Conservation (phyloP, 1,284 basidiomycete genomes). For the Phenoliferia sp. region DNA sequence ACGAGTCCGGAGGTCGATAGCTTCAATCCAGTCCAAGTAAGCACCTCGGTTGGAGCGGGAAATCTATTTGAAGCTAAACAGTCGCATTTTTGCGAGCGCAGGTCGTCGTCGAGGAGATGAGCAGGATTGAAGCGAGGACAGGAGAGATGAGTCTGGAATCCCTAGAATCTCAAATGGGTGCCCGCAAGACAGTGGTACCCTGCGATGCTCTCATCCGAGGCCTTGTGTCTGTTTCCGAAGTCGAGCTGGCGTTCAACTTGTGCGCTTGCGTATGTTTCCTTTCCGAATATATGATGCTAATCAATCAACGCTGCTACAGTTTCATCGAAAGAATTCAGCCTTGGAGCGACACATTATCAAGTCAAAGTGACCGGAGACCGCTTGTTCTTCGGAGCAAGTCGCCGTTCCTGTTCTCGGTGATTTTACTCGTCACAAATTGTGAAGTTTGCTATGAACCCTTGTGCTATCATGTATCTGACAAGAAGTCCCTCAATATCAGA, state of each 20-base stretch:
- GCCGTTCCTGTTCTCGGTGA: conserved; percentile 28
- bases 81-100: too few species aligned
- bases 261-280: not conserved
- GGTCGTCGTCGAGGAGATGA: conserved; percentile 16
- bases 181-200: conserved; percentile 7
- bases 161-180: not conserved
- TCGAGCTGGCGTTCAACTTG: conserved; percentile 22
- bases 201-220: conserved; percentile 22
- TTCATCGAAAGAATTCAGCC: conserved; percentile 25
- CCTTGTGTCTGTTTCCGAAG: conserved; percentile 22
- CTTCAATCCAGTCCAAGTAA: not conserved
- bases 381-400: conserved; percentile 13
- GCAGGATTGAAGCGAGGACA: conserved; percentile 11
- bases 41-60: too few species aligned
- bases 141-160: conserved; percentile 1
- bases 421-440: conserved; percentile 27
- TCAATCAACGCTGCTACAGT: not conserved
- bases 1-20: not conserved
- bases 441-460: not conserved
- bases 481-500: not conserved
- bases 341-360: conserved; percentile 17
- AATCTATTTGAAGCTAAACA: too few species aligned
- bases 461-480: not conserved
- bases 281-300: not conserved
- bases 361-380: conserved; percentile 1